phyloP scores from a whole-genome alignment of 768 basidiomycete genomes.

The Saitozyma podzolica region DNA sequence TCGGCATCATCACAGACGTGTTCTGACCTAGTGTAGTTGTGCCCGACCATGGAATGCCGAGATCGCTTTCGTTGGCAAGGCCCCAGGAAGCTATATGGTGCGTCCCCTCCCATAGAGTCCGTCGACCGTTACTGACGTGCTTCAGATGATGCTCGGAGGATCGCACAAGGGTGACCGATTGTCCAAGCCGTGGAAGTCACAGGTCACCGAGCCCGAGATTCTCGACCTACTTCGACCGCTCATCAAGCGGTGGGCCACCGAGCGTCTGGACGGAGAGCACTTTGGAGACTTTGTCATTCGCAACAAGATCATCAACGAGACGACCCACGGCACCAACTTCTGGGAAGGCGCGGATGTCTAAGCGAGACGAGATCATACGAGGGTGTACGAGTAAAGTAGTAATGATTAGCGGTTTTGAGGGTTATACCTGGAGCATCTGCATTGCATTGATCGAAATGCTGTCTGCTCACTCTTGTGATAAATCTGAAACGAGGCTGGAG shows the following conservation, averaged over 20 bases:
- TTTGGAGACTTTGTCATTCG: slow-evolving; percentile 96
- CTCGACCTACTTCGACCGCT: slow-evolving; percentile 83
- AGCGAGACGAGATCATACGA: too few relatives aligned
- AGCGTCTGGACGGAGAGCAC: slow-evolving; percentile 79
- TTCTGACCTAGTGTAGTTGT: slow-evolving; percentile 47
- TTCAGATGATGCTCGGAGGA: slow-evolving; percentile 87
- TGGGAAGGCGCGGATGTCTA: slow-evolving; percentile 62
- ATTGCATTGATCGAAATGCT: too few relatives aligned
- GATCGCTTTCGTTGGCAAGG: slow-evolving; percentile 95
- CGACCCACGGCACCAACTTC: slow-evolving; percentile 79
- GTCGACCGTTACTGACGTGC: slow-evolving; percentile 5
- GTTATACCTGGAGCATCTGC: too few relatives aligned
- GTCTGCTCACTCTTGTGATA: too few relatives aligned
- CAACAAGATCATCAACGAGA: slow-evolving; percentile 83
- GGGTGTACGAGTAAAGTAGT: neutral
- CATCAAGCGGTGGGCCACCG: slow-evolving; percentile 90
- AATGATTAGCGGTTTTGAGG: neutral
- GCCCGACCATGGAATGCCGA: slow-evolving; percentile 92
- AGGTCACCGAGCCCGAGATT: slow-evolving; percentile 85
- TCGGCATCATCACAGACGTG: neutral
- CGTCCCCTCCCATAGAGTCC: slow-evolving; percentile 2
- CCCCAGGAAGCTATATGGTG: slow-evolving; percentile 75
- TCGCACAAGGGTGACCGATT: slow-evolving; percentile 91
- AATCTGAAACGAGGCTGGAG: too few relatives aligned
- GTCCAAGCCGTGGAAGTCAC: slow-evolving; percentile 85